Evolutionary conservation across 225 moss, liverwort and hornwort species (phyloP), one percentile per base, ranked within the genome.

Genomic region (Rhytidiadelphus loreus): DNA sequence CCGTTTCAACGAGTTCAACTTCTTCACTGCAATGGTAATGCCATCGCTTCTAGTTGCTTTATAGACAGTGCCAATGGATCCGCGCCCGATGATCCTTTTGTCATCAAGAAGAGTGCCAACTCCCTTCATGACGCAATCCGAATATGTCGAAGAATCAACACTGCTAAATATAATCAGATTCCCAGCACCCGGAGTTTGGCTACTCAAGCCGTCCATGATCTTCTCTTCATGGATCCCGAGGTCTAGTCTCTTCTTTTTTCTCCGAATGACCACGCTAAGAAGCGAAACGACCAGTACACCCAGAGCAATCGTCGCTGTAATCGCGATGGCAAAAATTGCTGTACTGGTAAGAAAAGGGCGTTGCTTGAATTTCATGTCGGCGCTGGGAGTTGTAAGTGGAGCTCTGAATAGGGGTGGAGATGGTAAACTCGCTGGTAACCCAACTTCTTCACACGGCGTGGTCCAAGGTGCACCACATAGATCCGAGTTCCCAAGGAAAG

Each of bases 41-140:
- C 95, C 96, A 21, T 92, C 94, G 24, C 94, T 92, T 46, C 93
- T 92, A 22, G 91, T 92, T 59, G 92, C 96, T 88, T 90, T 93
- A 41, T 93, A 96, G 23, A 96, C 94, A 55, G 91, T 88, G n/a
- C 96, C 95, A 46, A 96, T 91, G 80, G 96, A 93, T 60, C 95
- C 96, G 44, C 71, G 90, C 53, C 96, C 96, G 22, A 96, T 90
- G 88, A 96, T 88, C 85, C 87, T 89, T 39, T 95, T 88, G 75
- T 86, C 86, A 72, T 96, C 93, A 48, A 98, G 89, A 43, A 98
- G 96, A 72, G 90, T 93, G 75, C 94, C 93, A 66, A 91, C 87
- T 29, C 95, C 97, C 85, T 91, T 93, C 87, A 92, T 87, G 66
- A 86, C 66, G 92, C 94, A 95, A 72, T 96, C 94, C 74, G 93